phyloP scores from a whole-genome alignment of 169 alveolate species.

The Plasmodium yoelii region DNA sequence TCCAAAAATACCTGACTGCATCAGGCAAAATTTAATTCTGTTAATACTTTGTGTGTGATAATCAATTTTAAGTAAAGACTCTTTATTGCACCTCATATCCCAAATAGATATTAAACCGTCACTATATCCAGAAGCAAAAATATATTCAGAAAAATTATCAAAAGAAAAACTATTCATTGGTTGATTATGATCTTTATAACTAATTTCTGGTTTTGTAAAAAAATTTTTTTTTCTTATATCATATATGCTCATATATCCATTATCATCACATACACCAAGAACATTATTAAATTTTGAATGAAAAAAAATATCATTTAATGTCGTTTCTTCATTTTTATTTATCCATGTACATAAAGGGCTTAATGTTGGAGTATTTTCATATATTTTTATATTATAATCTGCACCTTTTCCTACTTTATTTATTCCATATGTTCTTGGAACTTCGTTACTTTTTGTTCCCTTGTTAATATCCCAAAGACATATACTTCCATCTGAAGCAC shows the following conservation, averaged over 20 bases:
- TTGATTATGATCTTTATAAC: constrained; percentile 51
- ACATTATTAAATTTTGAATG: constrained; percentile 72
- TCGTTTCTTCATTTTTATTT: constrained; percentile 31
- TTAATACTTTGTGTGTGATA: constrained; percentile 83
- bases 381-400: constrained; percentile 44
- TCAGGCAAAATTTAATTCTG: constrained; percentile 81
- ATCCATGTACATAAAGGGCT: constrained; percentile 56
- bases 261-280: constrained; percentile 59
- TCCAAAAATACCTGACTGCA: constrained; percentile 83
- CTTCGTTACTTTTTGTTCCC: constrained; percentile 57
- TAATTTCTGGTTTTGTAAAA: constrained; percentile 46
- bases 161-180: constrained; percentile 76
- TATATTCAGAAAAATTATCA: constrained; percentile 77
- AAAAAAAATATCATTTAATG: constrained; percentile 65
- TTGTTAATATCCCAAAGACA: constrained; percentile 93
- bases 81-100: constrained; percentile 79
- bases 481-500: constrained; percentile 92
- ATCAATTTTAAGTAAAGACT: constrained; percentile 65
- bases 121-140: constrained; percentile 78
- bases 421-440: constrained; percentile 75
- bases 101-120: constrained; percentile 80
- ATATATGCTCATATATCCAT: constrained; percentile 63
- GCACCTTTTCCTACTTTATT: constrained; percentile 55
- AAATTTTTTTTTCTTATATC: constrained; percentile 46
- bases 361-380: constrained; percentile 53